Percentiles rank a stretch among this genome's conserved stretches.
Conservation (phyloP, 129 eudicot genomes). For the Chrysanthemum seticuspe region DNA sequence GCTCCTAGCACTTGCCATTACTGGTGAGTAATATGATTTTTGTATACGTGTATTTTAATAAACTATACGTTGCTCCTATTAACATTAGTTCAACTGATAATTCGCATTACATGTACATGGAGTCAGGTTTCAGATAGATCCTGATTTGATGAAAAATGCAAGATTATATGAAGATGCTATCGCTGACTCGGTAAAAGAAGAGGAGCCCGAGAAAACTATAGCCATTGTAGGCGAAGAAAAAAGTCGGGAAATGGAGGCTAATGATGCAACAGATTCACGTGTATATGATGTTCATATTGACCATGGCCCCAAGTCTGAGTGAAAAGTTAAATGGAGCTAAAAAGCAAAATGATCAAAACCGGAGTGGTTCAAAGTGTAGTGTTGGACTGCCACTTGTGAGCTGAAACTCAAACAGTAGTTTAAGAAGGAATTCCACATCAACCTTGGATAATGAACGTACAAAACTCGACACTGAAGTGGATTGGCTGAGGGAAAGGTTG, state of each 20-base stretch:
- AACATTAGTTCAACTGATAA: too few species aligned
- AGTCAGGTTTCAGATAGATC: too few species aligned
- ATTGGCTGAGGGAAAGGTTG: slow-evolving; percentile 63
- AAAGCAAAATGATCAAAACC: slow-evolving; percentile 24
- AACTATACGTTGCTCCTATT: too few species aligned
- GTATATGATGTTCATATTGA: slow-evolving; percentile 70
- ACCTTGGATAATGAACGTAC: slow-evolving; percentile 63
- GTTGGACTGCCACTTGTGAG: slow-evolving; percentile 51
- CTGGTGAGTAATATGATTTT: too few species aligned
- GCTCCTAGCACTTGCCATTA: too few species aligned
- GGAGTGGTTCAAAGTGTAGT: slow-evolving; percentile 36
- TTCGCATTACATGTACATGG: too few species aligned
- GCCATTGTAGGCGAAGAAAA: not conserved
- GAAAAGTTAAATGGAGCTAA: slow-evolving; percentile 24
- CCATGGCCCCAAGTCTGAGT: slow-evolving; percentile 23
- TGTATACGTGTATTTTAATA: too few species aligned
- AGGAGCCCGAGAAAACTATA: too few species aligned
- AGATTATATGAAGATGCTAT: too few species aligned
- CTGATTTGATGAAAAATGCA: too few species aligned
- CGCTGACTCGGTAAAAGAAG: too few species aligned
- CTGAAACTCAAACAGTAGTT: slow-evolving; percentile 28
- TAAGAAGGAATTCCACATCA: slow-evolving; percentile 54
- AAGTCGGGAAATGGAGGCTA: slow-evolving; percentile 18
- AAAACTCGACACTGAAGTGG: slow-evolving; percentile 72
- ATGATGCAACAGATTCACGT: slow-evolving; percentile 29